These are phyloP conservation scores for Metschnikowia anglica DNA, from an alignment of 805 yeast species.

Conservation along the genomic window DNA sequence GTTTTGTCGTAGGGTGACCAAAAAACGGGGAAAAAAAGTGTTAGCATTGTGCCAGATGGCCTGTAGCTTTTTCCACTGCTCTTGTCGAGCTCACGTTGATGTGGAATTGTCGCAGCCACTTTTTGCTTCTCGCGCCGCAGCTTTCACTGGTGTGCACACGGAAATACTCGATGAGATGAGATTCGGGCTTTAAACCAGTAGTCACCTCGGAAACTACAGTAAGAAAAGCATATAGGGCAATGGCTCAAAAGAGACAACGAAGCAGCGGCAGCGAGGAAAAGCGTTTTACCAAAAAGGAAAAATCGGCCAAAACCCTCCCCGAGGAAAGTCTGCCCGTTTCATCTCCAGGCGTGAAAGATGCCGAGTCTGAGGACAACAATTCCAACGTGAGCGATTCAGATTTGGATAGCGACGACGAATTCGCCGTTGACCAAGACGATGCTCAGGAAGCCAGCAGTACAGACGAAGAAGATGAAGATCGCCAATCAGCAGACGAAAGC, in stretches of 20 bases:
- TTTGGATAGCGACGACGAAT: conserved; percentile 28
- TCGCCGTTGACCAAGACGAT: conserved; percentile 23
- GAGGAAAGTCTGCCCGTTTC: neutral
- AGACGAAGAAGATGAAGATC: conserved; percentile 12
- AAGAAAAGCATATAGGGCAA: neutral
- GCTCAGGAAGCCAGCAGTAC: conserved; percentile 15
- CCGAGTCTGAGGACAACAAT: neutral
- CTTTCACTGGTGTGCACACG: conserved; percentile 7
- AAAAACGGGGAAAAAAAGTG: no score
- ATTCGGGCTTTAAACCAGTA: neutral
- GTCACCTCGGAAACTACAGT: neutral
- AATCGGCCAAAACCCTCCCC: neutral
- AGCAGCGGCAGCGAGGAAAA: neutral
- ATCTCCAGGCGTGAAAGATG: neutral
- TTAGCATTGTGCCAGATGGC: no score
- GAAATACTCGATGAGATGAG: conserved; percentile 10
- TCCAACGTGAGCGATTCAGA: conserved; percentile 21
- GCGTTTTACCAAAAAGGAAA: neutral
- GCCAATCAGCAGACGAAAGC: conserved; percentile 14
- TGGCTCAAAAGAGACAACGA: conserved; percentile 11
- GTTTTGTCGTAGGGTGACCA: no score
- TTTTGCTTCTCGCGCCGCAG: neutral
- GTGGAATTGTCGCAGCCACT: no score
- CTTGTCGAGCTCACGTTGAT: no score
- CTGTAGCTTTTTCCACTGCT: no score